Percentiles rank a stretch among this genome's conserved stretches.
Evolutionary conservation across 164 flowering plant genomes (phyloP).

Genomic region (Dillenia suffruticosa): DNA sequence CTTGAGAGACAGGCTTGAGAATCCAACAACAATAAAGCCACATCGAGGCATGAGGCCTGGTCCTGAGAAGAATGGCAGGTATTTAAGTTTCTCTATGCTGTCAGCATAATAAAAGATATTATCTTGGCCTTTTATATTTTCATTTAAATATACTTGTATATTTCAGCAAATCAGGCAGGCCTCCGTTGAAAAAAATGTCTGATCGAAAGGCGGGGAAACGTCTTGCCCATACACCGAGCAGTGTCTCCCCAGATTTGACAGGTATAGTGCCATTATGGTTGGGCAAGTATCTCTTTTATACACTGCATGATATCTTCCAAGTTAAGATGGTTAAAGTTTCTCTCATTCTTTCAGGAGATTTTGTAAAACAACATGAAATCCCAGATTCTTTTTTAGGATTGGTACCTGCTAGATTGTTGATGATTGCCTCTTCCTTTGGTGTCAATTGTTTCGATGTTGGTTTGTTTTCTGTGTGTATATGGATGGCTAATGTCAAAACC

Average conservation of each 20-base stretch:
- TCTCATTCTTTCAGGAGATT: too few relatives aligned
- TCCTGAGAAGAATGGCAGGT: constrained; percentile 83
- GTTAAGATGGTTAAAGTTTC: too few relatives aligned
- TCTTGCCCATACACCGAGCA: constrained; percentile 30
- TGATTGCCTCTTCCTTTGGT: too few relatives aligned
- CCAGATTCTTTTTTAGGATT: too few relatives aligned
- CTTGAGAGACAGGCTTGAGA: constrained; percentile 53
- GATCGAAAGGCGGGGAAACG: constrained; percentile 60
- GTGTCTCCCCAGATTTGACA: constrained; percentile 48
- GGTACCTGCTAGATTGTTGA: too few relatives aligned
- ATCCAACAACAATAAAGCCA: constrained; percentile 44
- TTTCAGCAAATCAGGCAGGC: constrained; percentile 77
- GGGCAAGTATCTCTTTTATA: too few relatives aligned
- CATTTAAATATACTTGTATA: constrained; percentile 4
- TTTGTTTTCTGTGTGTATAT: too few relatives aligned
- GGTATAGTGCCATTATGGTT: constrained; percentile 26
- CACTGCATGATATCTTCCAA: too few relatives aligned
- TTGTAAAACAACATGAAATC: too few relatives aligned
- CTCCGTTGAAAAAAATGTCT: constrained; percentile 60
- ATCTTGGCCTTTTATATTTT: neutral
- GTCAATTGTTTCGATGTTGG: too few relatives aligned
- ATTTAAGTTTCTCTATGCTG: neutral
- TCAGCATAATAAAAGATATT: neutral
- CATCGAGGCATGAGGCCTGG: constrained; percentile 38
- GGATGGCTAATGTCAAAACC: too few relatives aligned